Evolutionary conservation across 2,329 filamentous ascomycete genomes (phyloP).

Genomic region (Talaromyces sp.): DNA sequence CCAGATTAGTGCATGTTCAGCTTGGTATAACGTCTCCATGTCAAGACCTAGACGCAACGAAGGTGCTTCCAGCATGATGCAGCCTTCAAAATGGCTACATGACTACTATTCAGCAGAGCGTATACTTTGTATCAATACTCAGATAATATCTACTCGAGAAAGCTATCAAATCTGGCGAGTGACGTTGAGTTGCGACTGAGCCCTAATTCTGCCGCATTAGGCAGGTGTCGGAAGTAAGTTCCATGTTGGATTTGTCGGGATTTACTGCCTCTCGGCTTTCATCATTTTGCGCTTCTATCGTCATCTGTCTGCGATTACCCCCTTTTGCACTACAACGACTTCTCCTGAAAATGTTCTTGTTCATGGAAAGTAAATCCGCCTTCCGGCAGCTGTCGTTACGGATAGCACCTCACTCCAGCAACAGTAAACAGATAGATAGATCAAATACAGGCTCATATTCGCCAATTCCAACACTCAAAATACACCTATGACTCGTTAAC

Average conservation of each 20-base stretch:
- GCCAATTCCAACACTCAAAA: no score
- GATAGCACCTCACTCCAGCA: background rate
- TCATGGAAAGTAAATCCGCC: background rate
- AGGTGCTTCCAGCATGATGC: background rate
- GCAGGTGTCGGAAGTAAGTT: constrained; percentile 5
- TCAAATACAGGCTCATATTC: background rate
- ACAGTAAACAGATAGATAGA: background rate
- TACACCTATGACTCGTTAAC: no score
- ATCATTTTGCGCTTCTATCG: background rate
- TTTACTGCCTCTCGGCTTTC: background rate
- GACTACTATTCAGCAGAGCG: background rate
- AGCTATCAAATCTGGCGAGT: background rate
- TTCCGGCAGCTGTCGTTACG: background rate
- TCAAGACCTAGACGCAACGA: background rate
- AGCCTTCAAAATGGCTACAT: background rate
- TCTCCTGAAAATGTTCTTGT: background rate
- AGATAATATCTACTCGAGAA: background rate
- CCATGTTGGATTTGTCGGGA: background rate
- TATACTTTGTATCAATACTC: background rate
- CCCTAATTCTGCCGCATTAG: constrained; percentile 11
- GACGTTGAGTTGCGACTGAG: constrained; percentile 6
- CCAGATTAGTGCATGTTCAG: background rate
- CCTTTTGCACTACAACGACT: background rate
- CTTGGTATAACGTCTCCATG: background rate
- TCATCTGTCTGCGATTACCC: background rate